phyloP scores from a whole-genome alignment of 1,284 basidiomycete genomes.

The Coniferiporia sulphurascens region DNA sequence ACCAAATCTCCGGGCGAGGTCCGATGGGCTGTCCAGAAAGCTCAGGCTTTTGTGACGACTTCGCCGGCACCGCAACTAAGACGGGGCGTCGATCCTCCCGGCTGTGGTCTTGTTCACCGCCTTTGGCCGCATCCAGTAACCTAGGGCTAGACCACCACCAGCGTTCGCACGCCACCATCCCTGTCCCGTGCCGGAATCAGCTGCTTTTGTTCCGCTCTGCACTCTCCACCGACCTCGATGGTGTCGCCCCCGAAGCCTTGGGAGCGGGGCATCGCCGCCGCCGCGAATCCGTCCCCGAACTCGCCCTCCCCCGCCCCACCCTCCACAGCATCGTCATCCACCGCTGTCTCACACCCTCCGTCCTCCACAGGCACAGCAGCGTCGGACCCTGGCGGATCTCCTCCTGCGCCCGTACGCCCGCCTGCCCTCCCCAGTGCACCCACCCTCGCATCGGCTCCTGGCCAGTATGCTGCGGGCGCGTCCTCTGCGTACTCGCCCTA shows the following conservation, averaged over 20 bases:
- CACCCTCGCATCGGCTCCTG: slow-evolving; percentile 21
- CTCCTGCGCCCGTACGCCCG: slow-evolving; percentile 44
- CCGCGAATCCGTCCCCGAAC: slow-evolving; percentile 25
- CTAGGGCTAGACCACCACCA: too few relatives aligned
- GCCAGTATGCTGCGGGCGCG: slow-evolving; percentile 14
- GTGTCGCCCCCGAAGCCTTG: slow-evolving; percentile 83
- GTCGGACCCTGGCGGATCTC: slow-evolving; percentile 29
- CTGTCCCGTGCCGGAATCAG: too few relatives aligned
- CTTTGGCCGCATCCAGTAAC: too few relatives aligned
- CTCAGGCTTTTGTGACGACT: too few relatives aligned
- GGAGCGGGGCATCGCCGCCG: slow-evolving; percentile 52
- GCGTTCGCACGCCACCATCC: too few relatives aligned
- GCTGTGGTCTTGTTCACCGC: too few relatives aligned
- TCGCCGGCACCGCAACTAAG: too few relatives aligned
- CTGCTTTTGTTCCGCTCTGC: too few relatives aligned
- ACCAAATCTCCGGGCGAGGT: too few relatives aligned
- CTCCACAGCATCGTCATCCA: slow-evolving; percentile 25
- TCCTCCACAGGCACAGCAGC: slow-evolving; percentile 23
- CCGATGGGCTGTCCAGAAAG: too few relatives aligned
- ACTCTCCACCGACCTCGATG: slow-evolving; percentile 37
- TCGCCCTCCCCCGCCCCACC: slow-evolving; percentile 5
- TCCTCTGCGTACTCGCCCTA: slow-evolving; percentile 33
- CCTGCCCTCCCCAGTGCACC: slow-evolving; percentile 32
- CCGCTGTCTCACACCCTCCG: slow-evolving; percentile 13
- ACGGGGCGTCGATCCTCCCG: too few relatives aligned